Conservation (phyloP, 371 early-diverging fungal genomes). For the Lichtheimia ornata region DNA sequence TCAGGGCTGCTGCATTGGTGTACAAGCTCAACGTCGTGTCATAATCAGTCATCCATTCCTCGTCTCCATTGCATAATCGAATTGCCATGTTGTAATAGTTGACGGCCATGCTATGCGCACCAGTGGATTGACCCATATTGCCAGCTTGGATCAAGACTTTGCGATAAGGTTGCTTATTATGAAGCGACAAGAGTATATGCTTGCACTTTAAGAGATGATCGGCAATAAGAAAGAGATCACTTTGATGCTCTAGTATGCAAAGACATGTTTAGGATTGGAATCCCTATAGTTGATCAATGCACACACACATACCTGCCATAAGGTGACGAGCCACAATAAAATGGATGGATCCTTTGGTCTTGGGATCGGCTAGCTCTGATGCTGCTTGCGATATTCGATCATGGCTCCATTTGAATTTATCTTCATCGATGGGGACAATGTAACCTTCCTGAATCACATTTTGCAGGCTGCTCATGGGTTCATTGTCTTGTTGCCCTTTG, state of each 20-base stretch:
- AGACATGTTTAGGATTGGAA: no score
- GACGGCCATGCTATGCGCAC: conserved; percentile 42
- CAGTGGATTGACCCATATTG: conserved; percentile 33
- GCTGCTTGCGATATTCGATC: conserved; percentile 51
- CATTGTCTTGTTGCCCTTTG: neutral
- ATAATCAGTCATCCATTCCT: conserved; percentile 29
- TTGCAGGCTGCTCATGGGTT: conserved; percentile 43
- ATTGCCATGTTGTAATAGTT: conserved; percentile 35
- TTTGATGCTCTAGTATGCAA: conserved; percentile 9
- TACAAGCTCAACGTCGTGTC: conserved; percentile 26
- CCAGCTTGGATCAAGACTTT: conserved; percentile 36
- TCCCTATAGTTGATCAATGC: no score
- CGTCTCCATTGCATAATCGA: conserved; percentile 7
- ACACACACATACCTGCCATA: conserved; percentile 16
- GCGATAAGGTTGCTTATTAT: conserved; percentile 24
- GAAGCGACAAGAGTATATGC: conserved; percentile 16
- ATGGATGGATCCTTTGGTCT: conserved; percentile 35
- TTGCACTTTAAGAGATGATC: conserved; percentile 45
- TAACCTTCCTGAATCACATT: conserved; percentile 48
- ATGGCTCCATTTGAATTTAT: conserved; percentile 48
- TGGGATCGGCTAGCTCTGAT: conserved; percentile 37
- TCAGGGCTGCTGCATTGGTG: conserved; percentile 35
- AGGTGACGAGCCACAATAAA: conserved; percentile 34
- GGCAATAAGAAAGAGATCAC: conserved; percentile 31
- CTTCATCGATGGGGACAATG: conserved; percentile 40